A percentile compares a stretch with the other conserved stretches of the same genome.
These are phyloP conservation scores for Fraxinus sp. DNA, from an alignment of 305 asterid genomes.

Conservation along the genomic window DNA sequence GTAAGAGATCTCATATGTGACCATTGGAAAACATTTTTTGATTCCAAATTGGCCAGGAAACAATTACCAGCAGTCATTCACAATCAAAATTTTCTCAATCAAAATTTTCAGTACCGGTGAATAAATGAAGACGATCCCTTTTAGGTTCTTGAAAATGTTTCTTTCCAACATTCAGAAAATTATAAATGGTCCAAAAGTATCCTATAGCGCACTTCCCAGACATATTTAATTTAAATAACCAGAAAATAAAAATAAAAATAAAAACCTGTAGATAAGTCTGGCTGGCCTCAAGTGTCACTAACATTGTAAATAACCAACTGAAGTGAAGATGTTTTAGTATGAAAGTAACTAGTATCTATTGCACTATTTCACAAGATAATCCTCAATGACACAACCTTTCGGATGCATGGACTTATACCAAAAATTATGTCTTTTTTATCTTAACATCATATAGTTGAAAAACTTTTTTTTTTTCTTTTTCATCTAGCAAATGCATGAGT, in stretches of 20 bases:
- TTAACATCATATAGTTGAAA: not conserved
- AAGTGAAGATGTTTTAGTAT: not conserved
- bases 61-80: not conserved
- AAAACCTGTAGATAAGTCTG: not conserved
- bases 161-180: slow-evolving; percentile 3
- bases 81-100: not conserved
- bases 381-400: slow-evolving; percentile 3
- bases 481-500: slow-evolving; percentile 1
- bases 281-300: not conserved
- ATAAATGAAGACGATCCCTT: slow-evolving; percentile 9
- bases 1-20: not conserved
- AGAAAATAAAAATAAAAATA: slow-evolving; percentile 1
- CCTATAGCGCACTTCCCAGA: not conserved
- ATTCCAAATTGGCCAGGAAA: not conserved
- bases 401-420: not conserved
- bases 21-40: not conserved
- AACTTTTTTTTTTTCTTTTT: not conserved
- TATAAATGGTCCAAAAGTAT: not conserved
- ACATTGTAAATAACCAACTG: slow-evolving; percentile 2
- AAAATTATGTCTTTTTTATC: slow-evolving; percentile 5
- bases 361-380: slow-evolving; percentile 9
- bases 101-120: slow-evolving; percentile 1
- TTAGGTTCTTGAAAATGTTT: not conserved
- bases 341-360: slow-evolving; percentile 8
- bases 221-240: slow-evolving; percentile 1